Base-by-base conservation (phyloP, 345 rosid species). In the Viola odorata region DNA sequence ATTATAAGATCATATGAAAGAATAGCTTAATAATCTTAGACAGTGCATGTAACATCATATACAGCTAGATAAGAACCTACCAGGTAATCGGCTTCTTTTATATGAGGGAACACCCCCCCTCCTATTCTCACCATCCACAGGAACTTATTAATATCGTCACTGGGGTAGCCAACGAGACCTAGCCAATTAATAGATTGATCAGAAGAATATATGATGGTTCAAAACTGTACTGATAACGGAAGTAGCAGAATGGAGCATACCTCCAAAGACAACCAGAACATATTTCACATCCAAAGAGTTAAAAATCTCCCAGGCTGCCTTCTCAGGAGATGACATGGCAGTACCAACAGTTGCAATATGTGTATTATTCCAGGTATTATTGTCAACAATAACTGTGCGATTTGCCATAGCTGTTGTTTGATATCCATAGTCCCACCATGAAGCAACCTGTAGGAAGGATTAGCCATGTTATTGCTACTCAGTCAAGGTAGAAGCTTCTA, bases 351-450 rank as follows among this genome's bases (percentile, higher is more conserved):
- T 94, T 67, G 99, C 99, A 77, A 94, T 94, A 70, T 94, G 99
- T 15, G 99, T 94, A 76, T 94, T 94, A 67, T 94, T 94, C 99
- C 99, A 94, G 45, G 99, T 94, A 67, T 94, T 94, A 71, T 94
- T 90, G 80, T 94, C 99, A 55, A 94, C 99, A 55, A 94, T 90
- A 68, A 94, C 99, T 7, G 99, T 94, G 70, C 99, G 89, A 52
- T 90, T 94, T 59, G 99, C 99, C 97, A 94, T 94, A 44, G 99
- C 97, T 69, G 99, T 90, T 52, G 99, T 94, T 77, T 94, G 99
- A 69, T 94, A 94, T 66, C 99, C 99, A 49, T 90, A 94, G 81
- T 94, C 99, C 97, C 99, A 94, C 99, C 97, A 90, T 50, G 97
- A 94, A 58, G 97, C 99, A 73, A 94, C 99, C 99, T 94, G 80